These are phyloP conservation scores for Lecanicillium sp. DNA, from an alignment of 2,329 filamentous ascomycete species.

Conservation along the genomic window DNA sequence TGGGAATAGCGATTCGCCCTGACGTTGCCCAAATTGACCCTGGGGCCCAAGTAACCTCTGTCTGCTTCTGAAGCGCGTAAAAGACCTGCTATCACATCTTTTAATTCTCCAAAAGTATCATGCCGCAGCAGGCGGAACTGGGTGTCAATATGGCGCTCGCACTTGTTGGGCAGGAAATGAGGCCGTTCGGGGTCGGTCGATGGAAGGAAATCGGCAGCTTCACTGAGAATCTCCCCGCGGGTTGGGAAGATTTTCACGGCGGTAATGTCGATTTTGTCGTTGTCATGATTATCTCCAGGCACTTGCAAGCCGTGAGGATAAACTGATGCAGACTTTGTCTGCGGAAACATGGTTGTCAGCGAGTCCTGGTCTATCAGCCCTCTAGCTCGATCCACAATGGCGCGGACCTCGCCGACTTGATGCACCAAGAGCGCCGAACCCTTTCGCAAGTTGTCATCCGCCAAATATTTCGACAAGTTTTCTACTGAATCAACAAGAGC, in stretches of 20 bases:
- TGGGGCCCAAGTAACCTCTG: neutral
- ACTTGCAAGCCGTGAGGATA: conserved; percentile 1
- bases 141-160: conserved; percentile 5
- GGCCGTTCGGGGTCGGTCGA: conserved; percentile 5
- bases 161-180: conserved; percentile 5
- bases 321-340: neutral
- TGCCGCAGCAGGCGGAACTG: conserved; percentile 5
- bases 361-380: neutral
- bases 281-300: conserved; percentile 3
- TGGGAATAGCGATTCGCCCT: conserved; percentile 1
- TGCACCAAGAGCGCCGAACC: conserved; percentile 1
- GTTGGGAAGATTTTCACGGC: conserved; percentile 2
- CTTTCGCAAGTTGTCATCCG: neutral
- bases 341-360: neutral
- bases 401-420: conserved; percentile 2
- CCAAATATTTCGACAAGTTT: neutral
- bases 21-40: conserved; percentile 2
- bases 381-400: conserved; percentile 4
- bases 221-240: conserved; percentile 1
- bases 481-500: conserved; percentile 4
- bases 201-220: conserved; percentile 4
- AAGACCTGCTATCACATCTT: neutral
- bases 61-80: neutral
- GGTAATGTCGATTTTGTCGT: conserved; percentile 1
- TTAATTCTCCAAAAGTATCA: conserved; percentile 5